Conservation (phyloP, 1,284 basidiomycete species). For the Inonotus hispidus region DNA sequence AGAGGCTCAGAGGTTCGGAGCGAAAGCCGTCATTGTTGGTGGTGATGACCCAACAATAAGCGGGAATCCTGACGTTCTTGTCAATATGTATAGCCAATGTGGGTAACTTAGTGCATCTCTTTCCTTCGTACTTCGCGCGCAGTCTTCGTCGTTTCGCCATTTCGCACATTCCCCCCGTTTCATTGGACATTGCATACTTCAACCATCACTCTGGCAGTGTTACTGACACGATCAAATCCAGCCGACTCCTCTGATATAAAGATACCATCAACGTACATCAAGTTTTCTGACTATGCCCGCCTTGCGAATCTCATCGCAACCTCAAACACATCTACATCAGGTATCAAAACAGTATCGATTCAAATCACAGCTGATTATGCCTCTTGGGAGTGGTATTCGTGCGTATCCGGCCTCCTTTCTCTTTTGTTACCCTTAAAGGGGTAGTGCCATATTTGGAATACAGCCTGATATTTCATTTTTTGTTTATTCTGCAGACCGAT, state of each 20-base stretch:
- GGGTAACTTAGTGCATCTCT: slow-evolving; percentile 22
- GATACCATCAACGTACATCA: slow-evolving; percentile 71
- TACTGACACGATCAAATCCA: slow-evolving; percentile 28
- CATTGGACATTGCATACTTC: background rate
- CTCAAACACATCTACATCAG: slow-evolving; percentile 73
- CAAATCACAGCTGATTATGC: slow-evolving; percentile 73
- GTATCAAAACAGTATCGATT: slow-evolving; percentile 65
- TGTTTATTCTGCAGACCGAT: slow-evolving; percentile 50
- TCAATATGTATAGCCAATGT: slow-evolving; percentile 90
- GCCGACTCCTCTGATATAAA: slow-evolving; percentile 69
- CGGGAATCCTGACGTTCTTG: slow-evolving; percentile 69
- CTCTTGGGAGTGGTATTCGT: slow-evolving; percentile 85
- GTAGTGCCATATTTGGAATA: background rate
- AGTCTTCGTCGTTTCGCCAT: background rate
- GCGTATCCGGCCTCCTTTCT: slow-evolving; percentile 28
- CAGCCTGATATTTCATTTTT: background rate
- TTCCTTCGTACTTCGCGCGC: slow-evolving; percentile 7
- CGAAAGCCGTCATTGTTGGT: slow-evolving; percentile 83
- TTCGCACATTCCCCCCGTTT: background rate
- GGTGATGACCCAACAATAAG: slow-evolving; percentile 63
- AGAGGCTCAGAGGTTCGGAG: slow-evolving; percentile 80
- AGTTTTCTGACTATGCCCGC: slow-evolving; percentile 60
- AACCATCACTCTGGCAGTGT: slow-evolving; percentile 6
- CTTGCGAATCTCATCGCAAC: slow-evolving; percentile 53
- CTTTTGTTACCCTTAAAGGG: background rate